Conservation (phyloP, 768 basidiomycete species). For the Boletus rex-veris region DNA sequence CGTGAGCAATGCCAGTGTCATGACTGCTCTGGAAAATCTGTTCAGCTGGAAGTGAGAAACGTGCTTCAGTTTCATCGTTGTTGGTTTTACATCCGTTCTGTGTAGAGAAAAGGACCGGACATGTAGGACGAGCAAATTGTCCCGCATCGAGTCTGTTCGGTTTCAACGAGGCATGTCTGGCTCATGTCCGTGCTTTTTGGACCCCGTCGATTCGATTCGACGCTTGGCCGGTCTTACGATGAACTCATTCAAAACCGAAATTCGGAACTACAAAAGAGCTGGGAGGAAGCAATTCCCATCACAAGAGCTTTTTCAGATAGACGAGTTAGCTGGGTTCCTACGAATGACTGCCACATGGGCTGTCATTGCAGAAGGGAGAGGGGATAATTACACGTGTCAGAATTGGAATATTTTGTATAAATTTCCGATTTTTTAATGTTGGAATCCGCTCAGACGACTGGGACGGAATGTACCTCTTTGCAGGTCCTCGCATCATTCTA, state of each 20-base stretch:
- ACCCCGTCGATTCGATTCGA: background rate
- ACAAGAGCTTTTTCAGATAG: constrained; percentile 3
- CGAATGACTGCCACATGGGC: background rate
- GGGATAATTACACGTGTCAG: background rate
- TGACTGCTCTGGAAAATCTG: constrained; percentile 31
- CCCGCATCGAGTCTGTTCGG: constrained; percentile 27
- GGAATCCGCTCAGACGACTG: background rate
- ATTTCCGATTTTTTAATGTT: background rate
- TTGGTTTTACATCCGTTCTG: background rate
- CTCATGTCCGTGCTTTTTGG: constrained; percentile 15
- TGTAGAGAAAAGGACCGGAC: constrained; percentile 31
- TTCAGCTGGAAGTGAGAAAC: constrained; percentile 38
- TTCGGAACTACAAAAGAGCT: background rate
- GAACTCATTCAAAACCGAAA: background rate
- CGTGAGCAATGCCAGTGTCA: constrained; percentile 18
- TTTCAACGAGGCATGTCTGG: constrained; percentile 30
- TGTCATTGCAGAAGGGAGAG: background rate
- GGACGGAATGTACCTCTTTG: constrained; percentile 4
- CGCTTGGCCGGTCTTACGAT: no score
- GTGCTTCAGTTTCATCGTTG: background rate
- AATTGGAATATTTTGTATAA: background rate
- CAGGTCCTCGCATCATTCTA: constrained; percentile 6
- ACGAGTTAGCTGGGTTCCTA: background rate
- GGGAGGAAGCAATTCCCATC: constrained; percentile 3
- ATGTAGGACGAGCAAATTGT: constrained; percentile 26